phyloP scores from a whole-genome alignment of 208 protist genomes.

The Leishmania martiniquensis region DNA sequence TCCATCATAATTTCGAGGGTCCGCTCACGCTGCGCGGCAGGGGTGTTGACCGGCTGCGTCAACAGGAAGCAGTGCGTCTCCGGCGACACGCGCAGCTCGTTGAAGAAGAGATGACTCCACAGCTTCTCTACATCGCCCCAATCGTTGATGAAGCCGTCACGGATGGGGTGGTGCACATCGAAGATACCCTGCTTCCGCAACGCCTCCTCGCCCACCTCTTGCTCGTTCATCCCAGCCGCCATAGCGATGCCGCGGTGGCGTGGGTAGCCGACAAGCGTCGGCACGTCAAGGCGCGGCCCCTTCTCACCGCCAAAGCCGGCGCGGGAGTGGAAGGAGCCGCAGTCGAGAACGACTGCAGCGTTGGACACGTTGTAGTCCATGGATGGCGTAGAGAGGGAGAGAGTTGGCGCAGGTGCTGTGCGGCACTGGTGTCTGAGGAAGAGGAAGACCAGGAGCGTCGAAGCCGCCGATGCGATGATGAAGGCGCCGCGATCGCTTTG shows the following conservation, averaged over 20 bases:
- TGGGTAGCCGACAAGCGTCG: conserved; percentile 88
- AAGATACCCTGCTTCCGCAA: conserved; percentile 87
- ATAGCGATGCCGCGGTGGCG: conserved; percentile 91
- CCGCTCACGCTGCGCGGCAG: conserved; percentile 81
- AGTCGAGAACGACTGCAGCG: conserved; percentile 76
- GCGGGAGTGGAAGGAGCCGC: conserved; percentile 75
- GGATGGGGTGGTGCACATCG: conserved; percentile 64
- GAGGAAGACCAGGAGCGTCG: neutral
- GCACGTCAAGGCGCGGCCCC: conserved; percentile 84
- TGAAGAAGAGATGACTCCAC: conserved; percentile 93
- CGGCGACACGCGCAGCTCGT: conserved; percentile 86
- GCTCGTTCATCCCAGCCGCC: conserved; percentile 91
- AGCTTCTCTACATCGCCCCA: conserved; percentile 94
- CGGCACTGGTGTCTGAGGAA: neutral
- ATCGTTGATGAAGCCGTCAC: conserved; percentile 79
- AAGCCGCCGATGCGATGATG: neutral
- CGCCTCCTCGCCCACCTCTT: conserved; percentile 87
- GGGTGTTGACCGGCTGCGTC: conserved; percentile 87
- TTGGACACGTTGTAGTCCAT: conserved; percentile 34
- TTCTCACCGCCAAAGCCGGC: conserved; percentile 89
- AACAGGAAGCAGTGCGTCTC: conserved; percentile 92
- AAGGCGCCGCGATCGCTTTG: neutral
- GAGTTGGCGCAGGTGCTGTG: neutral
- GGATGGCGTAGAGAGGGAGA: neutral
- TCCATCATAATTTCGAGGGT: conserved; percentile 95